These are phyloP conservation scores for Thymus quinquecostatus DNA, from an alignment of 257 asterid genomes.

Conservation along the genomic window DNA sequence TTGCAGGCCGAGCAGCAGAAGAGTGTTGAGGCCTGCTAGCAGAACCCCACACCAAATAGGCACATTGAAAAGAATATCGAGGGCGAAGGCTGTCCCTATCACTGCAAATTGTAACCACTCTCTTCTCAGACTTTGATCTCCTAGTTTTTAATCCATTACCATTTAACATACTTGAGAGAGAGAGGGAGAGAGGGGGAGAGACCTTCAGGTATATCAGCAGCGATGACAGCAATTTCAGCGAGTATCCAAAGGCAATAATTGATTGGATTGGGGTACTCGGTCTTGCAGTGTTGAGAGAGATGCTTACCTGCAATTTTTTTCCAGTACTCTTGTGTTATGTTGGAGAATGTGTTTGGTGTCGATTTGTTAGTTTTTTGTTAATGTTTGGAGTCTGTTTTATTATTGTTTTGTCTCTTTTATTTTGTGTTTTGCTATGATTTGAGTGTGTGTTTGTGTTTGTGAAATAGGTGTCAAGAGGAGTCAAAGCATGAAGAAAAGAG, in stretches of 20 bases:
- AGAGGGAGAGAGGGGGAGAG: neutral
- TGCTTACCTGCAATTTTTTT: slow-evolving; percentile 27
- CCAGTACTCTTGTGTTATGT: too few species aligned
- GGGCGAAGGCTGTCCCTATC: slow-evolving; percentile 37
- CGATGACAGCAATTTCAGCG: slow-evolving; percentile 37
- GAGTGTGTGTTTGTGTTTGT: too few species aligned
- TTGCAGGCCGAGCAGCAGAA: slow-evolving; percentile 30
- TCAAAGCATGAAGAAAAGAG: too few species aligned
- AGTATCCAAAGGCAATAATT: slow-evolving; percentile 34
- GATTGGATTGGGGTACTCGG: slow-evolving; percentile 28
- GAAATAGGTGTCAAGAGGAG: too few species aligned
- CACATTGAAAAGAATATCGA: slow-evolving; percentile 26
- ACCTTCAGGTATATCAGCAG: slow-evolving; percentile 40
- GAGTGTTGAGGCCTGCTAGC: slow-evolving; percentile 37
- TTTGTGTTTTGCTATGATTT: too few species aligned
- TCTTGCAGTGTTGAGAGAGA: slow-evolving; percentile 30
- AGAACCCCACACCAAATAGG: slow-evolving; percentile 36
- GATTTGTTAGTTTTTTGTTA: too few species aligned
- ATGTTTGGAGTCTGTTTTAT: too few species aligned
- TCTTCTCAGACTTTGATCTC: too few species aligned
- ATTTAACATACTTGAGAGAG: neutral
- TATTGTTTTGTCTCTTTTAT: too few species aligned
- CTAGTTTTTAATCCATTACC: too few species aligned
- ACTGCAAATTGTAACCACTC: slow-evolving; percentile 20
- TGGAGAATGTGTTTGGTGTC: too few species aligned